Conservation (phyloP, 495 filamentous ascomycete genomes). For the Copromyces sp. region DNA sequence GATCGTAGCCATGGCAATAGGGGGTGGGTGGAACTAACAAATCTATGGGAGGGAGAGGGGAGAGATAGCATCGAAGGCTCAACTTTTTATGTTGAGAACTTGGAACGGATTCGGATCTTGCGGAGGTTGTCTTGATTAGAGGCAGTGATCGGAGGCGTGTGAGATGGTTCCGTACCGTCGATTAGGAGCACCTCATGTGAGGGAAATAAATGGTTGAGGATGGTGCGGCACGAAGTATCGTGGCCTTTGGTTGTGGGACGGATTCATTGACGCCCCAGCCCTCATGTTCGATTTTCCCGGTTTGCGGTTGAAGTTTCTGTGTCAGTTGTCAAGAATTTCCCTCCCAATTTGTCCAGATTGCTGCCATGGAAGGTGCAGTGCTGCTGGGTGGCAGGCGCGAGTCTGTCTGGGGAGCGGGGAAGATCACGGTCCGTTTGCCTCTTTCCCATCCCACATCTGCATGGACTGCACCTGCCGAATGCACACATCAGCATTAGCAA, state of each 20-base stretch:
- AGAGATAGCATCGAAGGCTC: neutral
- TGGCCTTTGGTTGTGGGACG: too few species aligned
- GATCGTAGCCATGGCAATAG: neutral
- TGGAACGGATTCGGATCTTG: neutral
- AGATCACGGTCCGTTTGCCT: neutral
- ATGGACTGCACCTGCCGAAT: neutral
- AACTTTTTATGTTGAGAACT: neutral
- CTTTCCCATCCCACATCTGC: neutral
- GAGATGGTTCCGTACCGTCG: neutral
- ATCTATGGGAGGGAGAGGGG: neutral
- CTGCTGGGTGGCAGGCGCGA: neutral
- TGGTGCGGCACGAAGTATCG: too few species aligned
- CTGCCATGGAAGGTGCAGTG: neutral
- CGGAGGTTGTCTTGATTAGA: neutral
- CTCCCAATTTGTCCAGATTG: neutral
- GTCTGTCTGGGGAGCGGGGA: neutral
- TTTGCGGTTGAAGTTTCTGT: neutral
- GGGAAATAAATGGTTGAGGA: neutral
- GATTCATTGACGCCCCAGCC: too few species aligned
- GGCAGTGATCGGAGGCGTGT: neutral
- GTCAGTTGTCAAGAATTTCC: neutral
- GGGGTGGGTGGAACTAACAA: neutral
- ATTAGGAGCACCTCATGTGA: neutral
- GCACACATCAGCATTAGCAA: neutral
- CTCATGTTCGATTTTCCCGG: neutral